Evolutionary conservation across 75 land plant species (phyloP).

Genomic region (Picea sitchensis): DNA sequence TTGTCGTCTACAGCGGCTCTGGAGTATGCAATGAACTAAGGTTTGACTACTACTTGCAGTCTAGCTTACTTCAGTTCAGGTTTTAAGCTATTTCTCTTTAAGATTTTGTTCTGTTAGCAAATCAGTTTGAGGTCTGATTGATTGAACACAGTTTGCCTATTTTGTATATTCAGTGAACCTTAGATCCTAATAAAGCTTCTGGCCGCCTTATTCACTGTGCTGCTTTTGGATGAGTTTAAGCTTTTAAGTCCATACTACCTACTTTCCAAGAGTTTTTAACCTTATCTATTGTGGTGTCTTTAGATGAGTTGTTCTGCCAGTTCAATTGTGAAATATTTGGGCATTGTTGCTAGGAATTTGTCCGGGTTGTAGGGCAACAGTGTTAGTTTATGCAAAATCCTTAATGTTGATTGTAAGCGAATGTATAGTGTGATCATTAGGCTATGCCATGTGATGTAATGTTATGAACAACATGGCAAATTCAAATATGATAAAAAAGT

Average conservation of each 20-base stretch:
- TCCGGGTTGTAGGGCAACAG: neutral
- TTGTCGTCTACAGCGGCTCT: neutral
- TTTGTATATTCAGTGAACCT: no score
- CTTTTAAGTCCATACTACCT: neutral
- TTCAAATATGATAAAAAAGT: neutral
- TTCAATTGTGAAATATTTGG: neutral
- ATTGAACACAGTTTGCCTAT: conserved; percentile 2
- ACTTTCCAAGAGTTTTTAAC: neutral
- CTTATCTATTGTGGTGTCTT: neutral
- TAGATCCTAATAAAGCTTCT: neutral
- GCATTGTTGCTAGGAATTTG: no score
- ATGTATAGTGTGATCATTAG: conserved; percentile 1
- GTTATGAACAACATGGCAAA: neutral
- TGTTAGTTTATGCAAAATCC: neutral
- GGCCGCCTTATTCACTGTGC: neutral
- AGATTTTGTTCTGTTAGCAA: neutral
- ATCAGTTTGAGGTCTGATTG: neutral
- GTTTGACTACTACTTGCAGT: no score
- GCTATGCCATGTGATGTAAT: neutral
- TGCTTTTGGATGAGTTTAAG: neutral
- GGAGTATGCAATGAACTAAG: neutral
- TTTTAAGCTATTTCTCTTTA: neutral
- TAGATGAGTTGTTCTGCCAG: neutral
- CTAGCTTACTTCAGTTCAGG: neutral
- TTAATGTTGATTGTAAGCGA: neutral